A percentile compares a stretch with the other conserved stretches of the same genome.
phyloP scores from a whole-genome alignment of 192 early-diverging fungal species.

The Podochytrium sp. region DNA sequence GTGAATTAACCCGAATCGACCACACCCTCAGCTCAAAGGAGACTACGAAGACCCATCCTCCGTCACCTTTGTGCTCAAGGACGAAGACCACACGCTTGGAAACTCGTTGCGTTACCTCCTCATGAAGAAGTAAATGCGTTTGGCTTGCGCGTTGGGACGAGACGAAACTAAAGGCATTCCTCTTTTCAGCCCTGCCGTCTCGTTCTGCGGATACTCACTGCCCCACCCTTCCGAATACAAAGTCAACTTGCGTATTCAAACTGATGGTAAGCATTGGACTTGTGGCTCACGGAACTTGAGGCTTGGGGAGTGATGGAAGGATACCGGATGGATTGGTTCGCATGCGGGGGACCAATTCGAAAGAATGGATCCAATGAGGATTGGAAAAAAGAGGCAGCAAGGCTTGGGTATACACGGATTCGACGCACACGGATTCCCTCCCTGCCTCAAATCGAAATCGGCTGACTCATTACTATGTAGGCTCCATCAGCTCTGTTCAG shows the following conservation, averaged over 20 bases:
- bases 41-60: conserved; percentile 68
- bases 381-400: neutral
- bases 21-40: conserved; percentile 36
- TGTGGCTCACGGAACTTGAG: neutral
- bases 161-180: neutral
- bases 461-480: conserved; percentile 35
- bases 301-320: neutral
- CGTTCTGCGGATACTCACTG: conserved; percentile 95
- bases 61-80: conserved; percentile 85
- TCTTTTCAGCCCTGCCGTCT: conserved; percentile 78
- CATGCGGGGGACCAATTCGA: too few species aligned
- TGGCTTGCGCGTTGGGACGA: neutral
- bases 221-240: conserved; percentile 96
- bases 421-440: neutral
- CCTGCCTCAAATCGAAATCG: neutral
- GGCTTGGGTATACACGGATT: too few species aligned
- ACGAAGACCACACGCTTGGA: conserved; percentile 97
- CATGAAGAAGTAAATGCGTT: conserved; percentile 84
- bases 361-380: too few species aligned
- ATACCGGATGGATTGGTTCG: too few species aligned
- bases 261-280: conserved; percentile 67
- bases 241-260: conserved; percentile 93
- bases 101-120: conserved; percentile 91
- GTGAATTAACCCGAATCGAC: neutral
- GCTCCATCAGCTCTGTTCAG: conserved; percentile 77